These are phyloP conservation scores for Trifolium pratense DNA, from an alignment of 306 rosid species.

Conservation along the genomic window DNA sequence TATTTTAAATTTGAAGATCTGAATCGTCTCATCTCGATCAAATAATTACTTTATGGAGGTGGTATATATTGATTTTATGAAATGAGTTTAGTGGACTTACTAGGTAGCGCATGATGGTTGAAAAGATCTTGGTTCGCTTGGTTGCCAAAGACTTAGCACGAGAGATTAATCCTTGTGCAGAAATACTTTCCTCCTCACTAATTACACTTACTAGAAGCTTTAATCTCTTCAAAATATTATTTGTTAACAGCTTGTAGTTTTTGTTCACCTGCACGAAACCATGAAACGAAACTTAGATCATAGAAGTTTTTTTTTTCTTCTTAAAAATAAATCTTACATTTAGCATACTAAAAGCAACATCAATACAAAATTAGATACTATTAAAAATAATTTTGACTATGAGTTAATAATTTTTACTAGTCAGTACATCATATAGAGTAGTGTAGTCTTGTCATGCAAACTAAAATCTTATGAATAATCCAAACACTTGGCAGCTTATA, in stretches of 20 bases:
- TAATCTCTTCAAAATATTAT: slow-evolving; percentile 58
- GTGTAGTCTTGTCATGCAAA: not conserved
- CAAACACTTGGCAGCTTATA: not conserved
- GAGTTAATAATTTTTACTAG: too few relatives aligned
- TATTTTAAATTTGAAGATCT: not conserved
- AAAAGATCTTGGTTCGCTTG: slow-evolving; percentile 47
- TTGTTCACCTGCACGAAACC: slow-evolving; percentile 56
- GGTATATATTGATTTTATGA: not conserved
- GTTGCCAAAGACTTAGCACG: slow-evolving; percentile 49
- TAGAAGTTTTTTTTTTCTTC: not conserved
- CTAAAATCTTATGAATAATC: not conserved
- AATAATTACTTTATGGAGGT: not conserved
- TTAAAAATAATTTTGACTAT: not conserved
- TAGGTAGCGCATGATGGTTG: slow-evolving; percentile 39
- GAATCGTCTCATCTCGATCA: too few relatives aligned
- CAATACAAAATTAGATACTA: not conserved
- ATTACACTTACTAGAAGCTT: slow-evolving; percentile 51
- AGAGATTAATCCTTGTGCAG: slow-evolving; percentile 49
- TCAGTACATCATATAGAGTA: not conserved
- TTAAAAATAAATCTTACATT: not conserved
- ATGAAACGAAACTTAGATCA: slow-evolving; percentile 3
- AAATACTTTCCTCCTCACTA: slow-evolving; percentile 49
- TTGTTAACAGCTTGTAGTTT: slow-evolving; percentile 44
- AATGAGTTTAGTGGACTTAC: slow-evolving; percentile 43
- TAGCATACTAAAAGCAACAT: not conserved